These are phyloP conservation scores for Excoecaria cochinchinensis DNA, from an alignment of 345 rosid species.

Conservation along the genomic window DNA sequence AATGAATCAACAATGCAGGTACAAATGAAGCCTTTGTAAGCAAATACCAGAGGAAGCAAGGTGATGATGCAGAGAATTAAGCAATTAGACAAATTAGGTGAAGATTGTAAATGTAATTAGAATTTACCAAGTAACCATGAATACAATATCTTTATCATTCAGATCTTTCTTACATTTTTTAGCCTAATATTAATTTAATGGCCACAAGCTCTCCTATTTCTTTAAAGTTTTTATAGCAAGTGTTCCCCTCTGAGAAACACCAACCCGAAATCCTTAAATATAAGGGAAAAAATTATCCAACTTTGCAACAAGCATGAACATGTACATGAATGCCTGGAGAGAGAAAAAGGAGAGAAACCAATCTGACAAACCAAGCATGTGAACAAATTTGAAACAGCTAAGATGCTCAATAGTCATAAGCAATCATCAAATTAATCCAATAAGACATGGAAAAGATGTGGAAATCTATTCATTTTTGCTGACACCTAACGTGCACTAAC, in stretches of 20 bases:
- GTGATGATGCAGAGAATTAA: neutral
- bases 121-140: neutral
- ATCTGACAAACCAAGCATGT: neutral
- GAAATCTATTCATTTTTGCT: neutral
- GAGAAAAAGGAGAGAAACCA: neutral
- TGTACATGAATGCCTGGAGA: neutral
- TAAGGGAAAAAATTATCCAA: neutral
- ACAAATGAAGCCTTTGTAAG: neutral
- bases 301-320: neutral
- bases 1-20: neutral
- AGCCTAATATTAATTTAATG: neutral
- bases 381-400: neutral
- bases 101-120: neutral
- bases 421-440: neutral
- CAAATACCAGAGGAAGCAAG: conserved; percentile 1
- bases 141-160: neutral
- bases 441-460: neutral
- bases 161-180: too few species aligned
- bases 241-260: neutral
- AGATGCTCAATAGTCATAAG: neutral
- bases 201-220: neutral
- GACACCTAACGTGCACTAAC: neutral
- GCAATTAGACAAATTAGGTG: neutral
- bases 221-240: too few species aligned
- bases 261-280: neutral